phyloP scores from a whole-genome alignment of 2,329 filamentous ascomycete genomes.

The Colletotrichum sp. region DNA sequence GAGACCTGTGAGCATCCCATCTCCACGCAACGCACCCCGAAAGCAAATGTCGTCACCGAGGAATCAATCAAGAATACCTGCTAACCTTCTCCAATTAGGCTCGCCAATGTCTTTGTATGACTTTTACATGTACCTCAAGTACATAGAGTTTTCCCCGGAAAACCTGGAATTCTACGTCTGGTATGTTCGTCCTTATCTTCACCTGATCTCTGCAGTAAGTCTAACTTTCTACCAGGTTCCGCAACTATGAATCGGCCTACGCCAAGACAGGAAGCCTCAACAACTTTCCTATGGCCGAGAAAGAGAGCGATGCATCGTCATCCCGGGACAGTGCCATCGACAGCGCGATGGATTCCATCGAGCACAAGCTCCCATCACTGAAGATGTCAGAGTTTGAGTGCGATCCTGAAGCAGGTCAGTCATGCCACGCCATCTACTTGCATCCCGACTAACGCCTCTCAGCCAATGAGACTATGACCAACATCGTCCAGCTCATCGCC shows the following conservation, averaged over 20 bases:
- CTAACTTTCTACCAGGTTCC: conserved; percentile 38
- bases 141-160: conserved; percentile 53
- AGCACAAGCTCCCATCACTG: conserved; percentile 18
- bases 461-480: conserved; percentile 35
- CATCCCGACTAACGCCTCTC: background rate
- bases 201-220: too few species aligned
- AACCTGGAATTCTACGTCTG: conserved; percentile 57
- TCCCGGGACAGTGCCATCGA: conserved; percentile 2
- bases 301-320: background rate
- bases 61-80: background rate
- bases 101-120: conserved; percentile 55
- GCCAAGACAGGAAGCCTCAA: conserved; percentile 20
- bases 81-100: conserved; percentile 28
- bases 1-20: conserved; percentile 42
- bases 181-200: conserved; percentile 30
- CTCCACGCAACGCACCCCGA: background rate
- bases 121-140: conserved; percentile 57
- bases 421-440: background rate
- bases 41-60: background rate
- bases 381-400: conserved; percentile 21
- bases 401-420: conserved; percentile 39
- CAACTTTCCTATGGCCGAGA: conserved; percentile 8
- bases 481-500: conserved; percentile 38
- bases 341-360: background rate
- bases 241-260: conserved; percentile 43